Conservation (phyloP, 768 basidiomycete species). For the Coprinellus micaceus region DNA sequence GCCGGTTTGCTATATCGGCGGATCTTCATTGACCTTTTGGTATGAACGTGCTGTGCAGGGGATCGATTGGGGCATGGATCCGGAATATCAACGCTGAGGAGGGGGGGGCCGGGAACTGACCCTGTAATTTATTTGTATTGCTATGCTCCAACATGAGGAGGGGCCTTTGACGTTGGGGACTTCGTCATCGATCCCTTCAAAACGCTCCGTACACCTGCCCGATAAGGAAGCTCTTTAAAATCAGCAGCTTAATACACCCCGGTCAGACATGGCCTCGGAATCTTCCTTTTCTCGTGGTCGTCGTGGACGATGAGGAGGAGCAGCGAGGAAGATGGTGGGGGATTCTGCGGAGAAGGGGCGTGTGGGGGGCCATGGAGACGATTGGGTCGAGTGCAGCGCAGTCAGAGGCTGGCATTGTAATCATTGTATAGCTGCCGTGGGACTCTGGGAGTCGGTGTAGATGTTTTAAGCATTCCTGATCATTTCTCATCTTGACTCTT, state of each 20-base stretch:
- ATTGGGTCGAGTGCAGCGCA: not conserved
- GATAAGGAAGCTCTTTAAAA: slow-evolving; percentile 11
- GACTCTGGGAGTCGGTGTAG: slow-evolving; percentile 20
- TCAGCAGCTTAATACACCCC: slow-evolving; percentile 6
- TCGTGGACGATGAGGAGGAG: too few species aligned
- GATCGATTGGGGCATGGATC: slow-evolving; percentile 96
- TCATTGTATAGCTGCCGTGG: slow-evolving; percentile 25
- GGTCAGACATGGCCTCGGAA: not conserved
- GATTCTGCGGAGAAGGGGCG: not conserved
- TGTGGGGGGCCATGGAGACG: not conserved
- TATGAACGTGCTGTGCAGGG: slow-evolving; percentile 47
- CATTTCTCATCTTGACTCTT: slow-evolving; percentile 26
- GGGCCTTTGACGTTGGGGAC: not conserved
- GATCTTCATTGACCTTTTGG: slow-evolving; percentile 11
- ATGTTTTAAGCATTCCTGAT: slow-evolving; percentile 27
- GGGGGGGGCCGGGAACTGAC: slow-evolving; percentile 9
- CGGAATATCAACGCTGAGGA: slow-evolving; percentile 76
- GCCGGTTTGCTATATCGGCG: slow-evolving; percentile 10
- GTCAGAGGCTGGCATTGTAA: not conserved
- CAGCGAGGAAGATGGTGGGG: too few species aligned
- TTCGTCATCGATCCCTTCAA: slow-evolving; percentile 10
- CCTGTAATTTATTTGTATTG: not conserved
- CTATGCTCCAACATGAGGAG: not conserved
- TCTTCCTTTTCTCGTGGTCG: too few species aligned
- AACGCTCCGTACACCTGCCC: not conserved